These are phyloP conservation scores for Fusarium lateritium DNA, from an alignment of 2,329 filamentous ascomycete genomes.

Conservation along the genomic window DNA sequence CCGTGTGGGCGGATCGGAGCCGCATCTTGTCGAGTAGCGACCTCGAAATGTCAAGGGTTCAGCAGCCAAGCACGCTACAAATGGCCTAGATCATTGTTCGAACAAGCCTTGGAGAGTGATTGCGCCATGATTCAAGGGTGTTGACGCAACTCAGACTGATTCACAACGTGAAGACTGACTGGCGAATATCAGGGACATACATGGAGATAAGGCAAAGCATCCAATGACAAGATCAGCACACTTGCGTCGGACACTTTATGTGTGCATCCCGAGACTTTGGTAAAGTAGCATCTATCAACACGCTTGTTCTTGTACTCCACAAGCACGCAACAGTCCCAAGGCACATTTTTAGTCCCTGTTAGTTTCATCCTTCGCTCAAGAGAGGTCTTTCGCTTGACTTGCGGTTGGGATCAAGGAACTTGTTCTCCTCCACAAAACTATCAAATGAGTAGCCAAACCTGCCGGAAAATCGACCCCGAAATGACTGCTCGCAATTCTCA, in stretches of 20 bases:
- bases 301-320: not conserved
- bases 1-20: not conserved
- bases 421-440: not conserved
- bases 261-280: not conserved
- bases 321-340: not conserved
- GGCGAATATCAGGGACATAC: too few relatives aligned
- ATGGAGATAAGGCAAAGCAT: too few relatives aligned
- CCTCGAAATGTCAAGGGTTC: not conserved
- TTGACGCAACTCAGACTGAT: not conserved
- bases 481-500: not conserved
- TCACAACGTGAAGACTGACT: not conserved
- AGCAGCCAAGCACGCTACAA: not conserved
- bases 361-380: not conserved
- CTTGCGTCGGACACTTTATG: not conserved
- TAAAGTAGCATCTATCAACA: not conserved
- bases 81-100: not conserved
- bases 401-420: not conserved
- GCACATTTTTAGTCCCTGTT: not conserved
- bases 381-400: not conserved
- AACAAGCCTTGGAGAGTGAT: not conserved
- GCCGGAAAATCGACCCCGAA: not conserved
- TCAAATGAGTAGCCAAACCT: not conserved
- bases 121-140: not conserved
- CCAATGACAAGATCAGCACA: not conserved
- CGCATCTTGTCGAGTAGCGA: not conserved